Evolutionary conservation across 768 basidiomycete genomes (phyloP).

Genomic region (Amanita jacksonii): DNA sequence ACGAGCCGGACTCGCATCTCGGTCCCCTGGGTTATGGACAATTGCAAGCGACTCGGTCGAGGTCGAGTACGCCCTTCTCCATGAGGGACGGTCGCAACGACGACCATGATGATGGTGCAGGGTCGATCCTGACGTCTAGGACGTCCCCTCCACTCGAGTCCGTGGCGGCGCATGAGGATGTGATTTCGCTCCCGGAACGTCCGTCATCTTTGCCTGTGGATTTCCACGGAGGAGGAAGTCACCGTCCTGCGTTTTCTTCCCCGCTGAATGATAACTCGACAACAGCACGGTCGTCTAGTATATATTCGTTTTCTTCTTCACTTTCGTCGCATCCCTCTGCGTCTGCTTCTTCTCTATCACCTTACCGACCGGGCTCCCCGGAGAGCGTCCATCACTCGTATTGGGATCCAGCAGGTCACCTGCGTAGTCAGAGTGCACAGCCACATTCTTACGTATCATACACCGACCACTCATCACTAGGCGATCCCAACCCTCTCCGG

Average conservation of each 20-base stretch:
- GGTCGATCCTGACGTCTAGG: neutral
- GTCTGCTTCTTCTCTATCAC: neutral
- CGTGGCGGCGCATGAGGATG: neutral
- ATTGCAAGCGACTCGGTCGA: neutral
- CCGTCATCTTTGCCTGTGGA: neutral
- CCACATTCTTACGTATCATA: too few species aligned
- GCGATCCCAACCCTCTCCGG: neutral
- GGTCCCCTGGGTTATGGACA: neutral
- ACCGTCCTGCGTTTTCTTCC: neutral
- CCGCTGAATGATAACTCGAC: constrained; percentile 7
- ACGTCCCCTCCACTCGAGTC: neutral
- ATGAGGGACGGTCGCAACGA: neutral
- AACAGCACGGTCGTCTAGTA: constrained; percentile 5
- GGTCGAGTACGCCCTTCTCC: neutral
- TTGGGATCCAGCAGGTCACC: too few species aligned
- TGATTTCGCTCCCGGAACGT: neutral
- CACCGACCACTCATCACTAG: too few species aligned
- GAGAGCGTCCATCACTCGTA: too few species aligned
- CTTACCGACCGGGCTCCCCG: neutral
- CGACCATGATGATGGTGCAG: too few species aligned
- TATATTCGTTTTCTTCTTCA: too few species aligned
- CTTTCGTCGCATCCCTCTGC: neutral
- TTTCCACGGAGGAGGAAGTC: neutral
- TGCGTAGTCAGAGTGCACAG: too few species aligned
- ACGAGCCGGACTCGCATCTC: neutral